Conservation (phyloP, 148 eudicot species). For the Persicaria tinctoria region DNA sequence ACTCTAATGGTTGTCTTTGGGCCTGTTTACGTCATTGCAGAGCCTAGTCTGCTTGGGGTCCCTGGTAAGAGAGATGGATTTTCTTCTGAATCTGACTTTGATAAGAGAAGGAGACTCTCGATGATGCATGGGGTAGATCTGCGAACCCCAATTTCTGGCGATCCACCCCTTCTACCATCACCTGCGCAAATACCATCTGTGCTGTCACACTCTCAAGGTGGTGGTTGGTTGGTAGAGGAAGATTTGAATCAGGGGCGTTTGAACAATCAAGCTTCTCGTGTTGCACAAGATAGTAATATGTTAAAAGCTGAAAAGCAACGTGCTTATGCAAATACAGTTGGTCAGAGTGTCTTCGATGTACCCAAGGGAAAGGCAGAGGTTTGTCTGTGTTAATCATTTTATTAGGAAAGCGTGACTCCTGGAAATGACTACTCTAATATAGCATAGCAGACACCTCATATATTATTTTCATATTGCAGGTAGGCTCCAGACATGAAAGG, state of each 20-base stretch:
- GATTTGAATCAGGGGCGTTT: constrained; percentile 32
- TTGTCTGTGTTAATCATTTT: neutral
- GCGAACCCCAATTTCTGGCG: constrained; percentile 35
- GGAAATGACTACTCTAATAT: neutral
- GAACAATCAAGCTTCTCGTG: constrained; percentile 24
- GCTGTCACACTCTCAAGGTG: constrained; percentile 40
- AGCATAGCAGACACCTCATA: neutral
- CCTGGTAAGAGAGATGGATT: constrained; percentile 50
- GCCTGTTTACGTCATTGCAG: constrained; percentile 27
- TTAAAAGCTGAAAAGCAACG: constrained; percentile 40
- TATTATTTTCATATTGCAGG: constrained; percentile 31
- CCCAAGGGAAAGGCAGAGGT: constrained; percentile 63
- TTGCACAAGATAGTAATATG: constrained; percentile 34
- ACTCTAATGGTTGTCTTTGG: constrained; percentile 10
- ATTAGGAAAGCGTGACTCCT: neutral
- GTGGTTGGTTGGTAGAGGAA: constrained; percentile 59
- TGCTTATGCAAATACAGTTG: constrained; percentile 24
- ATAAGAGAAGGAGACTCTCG: constrained; percentile 29
- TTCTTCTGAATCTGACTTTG: constrained; percentile 29
- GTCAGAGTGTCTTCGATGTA: constrained; percentile 28
- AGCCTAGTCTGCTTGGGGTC: constrained; percentile 78
- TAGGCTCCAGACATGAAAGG: constrained; percentile 29
- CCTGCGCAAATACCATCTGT: constrained; percentile 35
- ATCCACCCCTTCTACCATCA: constrained; percentile 54
- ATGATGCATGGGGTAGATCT: constrained; percentile 27